Base-by-base conservation (phyloP, 2,329 filamentous ascomycete species). In the Raffaelea arxii region DNA sequence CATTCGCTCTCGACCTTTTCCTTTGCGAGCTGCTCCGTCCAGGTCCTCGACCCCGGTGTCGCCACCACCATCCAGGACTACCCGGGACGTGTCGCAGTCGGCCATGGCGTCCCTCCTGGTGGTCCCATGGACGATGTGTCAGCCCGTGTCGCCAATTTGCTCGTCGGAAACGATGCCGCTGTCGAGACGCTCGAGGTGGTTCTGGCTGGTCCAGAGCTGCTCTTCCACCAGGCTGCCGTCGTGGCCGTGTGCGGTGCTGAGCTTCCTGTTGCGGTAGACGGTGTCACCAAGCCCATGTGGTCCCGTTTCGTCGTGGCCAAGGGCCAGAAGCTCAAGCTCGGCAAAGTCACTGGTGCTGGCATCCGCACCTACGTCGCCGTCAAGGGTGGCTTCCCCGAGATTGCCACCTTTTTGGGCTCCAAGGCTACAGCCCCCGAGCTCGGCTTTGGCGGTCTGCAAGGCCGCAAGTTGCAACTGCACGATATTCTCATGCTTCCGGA, bases 401-500 rank as follows among this genome's bases (percentile, higher is more conserved):
- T 79, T 3, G 71, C 75, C 16, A 63, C 71, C n/a, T 78, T 73
- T 60, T 78, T 78, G 50, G 71, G 70, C 9, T 75, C 71, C 14
- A 79, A 78, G 52, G 69, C 72, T 0, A 79, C 76, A 0, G 69
- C 69, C 25, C 74, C 76, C 3, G 62, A 75, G 45, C 70, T 77
- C 6, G 68, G 65, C 1, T 69, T 78, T 23, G 76, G 76, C 25
- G 76, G 76, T 1, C 77, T 77, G 45, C 76, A 80, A 59, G 76
- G 75, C 9, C 63, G 76, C 46, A 64, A 67, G 36, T 63, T 80
- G 25, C 68, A 71, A 3, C 65, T 74, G 4, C 73, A 75, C 1
- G 76, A 79, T 52, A 58, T 77, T 16, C 59, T 80, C 1, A 61
- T 66, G 3, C 65, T 76, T 18, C 56, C 57, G 2, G 63, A 12